These are phyloP conservation scores for Tolypocladium pustulatum DNA, from an alignment of 2,329 filamentous ascomycete genomes.

Conservation along the genomic window DNA sequence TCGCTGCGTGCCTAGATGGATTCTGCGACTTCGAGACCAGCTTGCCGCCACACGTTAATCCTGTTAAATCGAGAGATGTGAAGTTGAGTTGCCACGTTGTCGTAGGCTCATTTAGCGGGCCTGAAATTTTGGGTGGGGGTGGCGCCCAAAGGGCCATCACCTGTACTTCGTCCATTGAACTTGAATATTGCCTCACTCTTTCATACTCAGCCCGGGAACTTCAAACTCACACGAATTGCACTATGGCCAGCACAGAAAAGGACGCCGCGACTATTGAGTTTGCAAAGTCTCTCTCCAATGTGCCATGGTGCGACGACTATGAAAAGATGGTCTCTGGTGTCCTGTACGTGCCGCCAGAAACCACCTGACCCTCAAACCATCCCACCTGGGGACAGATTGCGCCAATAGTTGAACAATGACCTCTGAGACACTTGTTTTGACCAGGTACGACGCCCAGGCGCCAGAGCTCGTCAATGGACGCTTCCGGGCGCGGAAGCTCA, in stretches of 20 bases:
- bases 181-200: not conserved
- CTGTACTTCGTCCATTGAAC: not conserved
- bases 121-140: not conserved
- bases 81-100: not conserved
- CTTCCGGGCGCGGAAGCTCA: conserved; percentile 42
- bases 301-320: conserved; percentile 49
- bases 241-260: conserved; percentile 22
- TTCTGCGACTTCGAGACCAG: not conserved
- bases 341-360: conserved; percentile 30
- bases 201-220: not conserved
- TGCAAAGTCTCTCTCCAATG: conserved; percentile 36
- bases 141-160: too few species aligned
- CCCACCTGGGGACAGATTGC: not conserved
- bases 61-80: not conserved
- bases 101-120: too few species aligned
- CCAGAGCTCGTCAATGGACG: conserved; percentile 39
- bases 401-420: not conserved
- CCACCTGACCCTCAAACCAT: not conserved
- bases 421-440: not conserved
- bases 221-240: not conserved
- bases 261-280: conserved; percentile 29
- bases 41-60: too few species aligned
- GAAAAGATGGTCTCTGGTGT: conserved; percentile 56
- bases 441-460: conserved; percentile 38
- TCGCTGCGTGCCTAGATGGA: not conserved